phyloP scores from a whole-genome alignment of 1,284 basidiomycete species.

The Malassezia yamatoensis region DNA sequence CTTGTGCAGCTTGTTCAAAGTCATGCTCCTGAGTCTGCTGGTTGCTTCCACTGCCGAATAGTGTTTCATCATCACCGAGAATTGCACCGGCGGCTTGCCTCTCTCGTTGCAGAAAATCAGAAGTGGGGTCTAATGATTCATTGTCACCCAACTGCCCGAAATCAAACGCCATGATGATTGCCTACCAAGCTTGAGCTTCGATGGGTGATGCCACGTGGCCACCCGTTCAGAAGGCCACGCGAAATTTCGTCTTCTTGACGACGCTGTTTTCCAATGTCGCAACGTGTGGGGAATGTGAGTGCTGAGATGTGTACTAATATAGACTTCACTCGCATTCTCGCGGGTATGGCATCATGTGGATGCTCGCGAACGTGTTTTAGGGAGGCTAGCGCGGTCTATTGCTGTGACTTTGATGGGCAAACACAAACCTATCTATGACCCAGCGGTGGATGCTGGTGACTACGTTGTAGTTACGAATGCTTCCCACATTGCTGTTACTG shows the following conservation, averaged over 20 bases:
- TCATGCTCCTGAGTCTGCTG: slow-evolving; percentile 18
- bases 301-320: not conserved
- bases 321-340: slow-evolving; percentile 88
- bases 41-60: slow-evolving; percentile 29
- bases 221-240: not conserved
- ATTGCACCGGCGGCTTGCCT: slow-evolving; percentile 38
- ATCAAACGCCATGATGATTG: slow-evolving; percentile 22
- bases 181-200: not conserved
- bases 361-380: slow-evolving; percentile 76
- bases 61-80: slow-evolving; percentile 27
- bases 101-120: slow-evolving; percentile 46
- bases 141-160: slow-evolving; percentile 14
- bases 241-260: not conserved
- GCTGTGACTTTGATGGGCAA: slow-evolving; percentile 96
- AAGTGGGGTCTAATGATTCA: slow-evolving; percentile 30
- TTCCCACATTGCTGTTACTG: slow-evolving; percentile 71
- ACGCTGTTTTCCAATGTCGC: slow-evolving; percentile 9
- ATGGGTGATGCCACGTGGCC: not conserved
- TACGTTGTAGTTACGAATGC: slow-evolving; percentile 95
- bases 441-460: slow-evolving; percentile 58
- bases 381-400: slow-evolving; percentile 84
- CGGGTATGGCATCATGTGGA: slow-evolving; percentile 93
- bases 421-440: slow-evolving; percentile 95
- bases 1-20: slow-evolving; percentile 54
- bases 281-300: slow-evolving; percentile 18